Conservation (phyloP, 2,329 filamentous ascomycete genomes). For the Paecilomyces fulvus region DNA sequence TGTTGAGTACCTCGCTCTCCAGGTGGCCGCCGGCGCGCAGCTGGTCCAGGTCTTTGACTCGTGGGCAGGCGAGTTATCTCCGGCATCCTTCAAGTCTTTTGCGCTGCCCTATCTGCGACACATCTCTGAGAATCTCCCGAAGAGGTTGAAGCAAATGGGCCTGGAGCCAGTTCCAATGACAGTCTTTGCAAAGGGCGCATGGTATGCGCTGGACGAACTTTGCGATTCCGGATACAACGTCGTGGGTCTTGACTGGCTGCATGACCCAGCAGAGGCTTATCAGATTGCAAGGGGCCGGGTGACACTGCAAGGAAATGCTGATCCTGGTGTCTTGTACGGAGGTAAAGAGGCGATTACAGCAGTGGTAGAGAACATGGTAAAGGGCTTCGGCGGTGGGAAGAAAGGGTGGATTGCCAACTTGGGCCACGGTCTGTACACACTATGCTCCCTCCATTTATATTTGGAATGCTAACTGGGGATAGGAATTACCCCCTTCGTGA, state of each 20-base stretch:
- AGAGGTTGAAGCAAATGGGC: constrained; percentile 62
- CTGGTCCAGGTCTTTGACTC: constrained; percentile 96
- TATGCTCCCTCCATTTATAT: constrained; percentile 1
- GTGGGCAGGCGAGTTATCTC: constrained; percentile 91
- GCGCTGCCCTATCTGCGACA: constrained; percentile 77
- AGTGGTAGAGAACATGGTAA: constrained; percentile 76
- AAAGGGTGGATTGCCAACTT: constrained; percentile 96
- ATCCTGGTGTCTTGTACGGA: constrained; percentile 88
- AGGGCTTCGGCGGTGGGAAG: constrained; percentile 73
- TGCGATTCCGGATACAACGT: constrained; percentile 89
- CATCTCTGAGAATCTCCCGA: constrained; percentile 74
- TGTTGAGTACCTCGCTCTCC: constrained; percentile 85
- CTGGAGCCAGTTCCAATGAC: constrained; percentile 87
- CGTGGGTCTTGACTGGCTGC: constrained; percentile 89
- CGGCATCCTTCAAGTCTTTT: constrained; percentile 73
- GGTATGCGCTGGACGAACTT: constrained; percentile 82
- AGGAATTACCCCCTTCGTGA: constrained; percentile 91
- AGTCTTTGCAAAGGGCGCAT: constrained; percentile 95
- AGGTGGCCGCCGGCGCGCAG: constrained; percentile 91
- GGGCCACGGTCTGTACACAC: constrained; percentile 62
- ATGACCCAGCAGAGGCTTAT: constrained; percentile 77
- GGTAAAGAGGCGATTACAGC: constrained; percentile 70
- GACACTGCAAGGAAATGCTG: constrained; percentile 88
- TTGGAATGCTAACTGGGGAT: constrained; percentile 15
- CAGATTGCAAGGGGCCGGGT: constrained; percentile 69